A percentile compares a stretch with the other conserved stretches of the same genome.
These are phyloP conservation scores for Gamarada debralockiae DNA, from an alignment of 495 filamentous ascomycete species.

Conservation along the genomic window DNA sequence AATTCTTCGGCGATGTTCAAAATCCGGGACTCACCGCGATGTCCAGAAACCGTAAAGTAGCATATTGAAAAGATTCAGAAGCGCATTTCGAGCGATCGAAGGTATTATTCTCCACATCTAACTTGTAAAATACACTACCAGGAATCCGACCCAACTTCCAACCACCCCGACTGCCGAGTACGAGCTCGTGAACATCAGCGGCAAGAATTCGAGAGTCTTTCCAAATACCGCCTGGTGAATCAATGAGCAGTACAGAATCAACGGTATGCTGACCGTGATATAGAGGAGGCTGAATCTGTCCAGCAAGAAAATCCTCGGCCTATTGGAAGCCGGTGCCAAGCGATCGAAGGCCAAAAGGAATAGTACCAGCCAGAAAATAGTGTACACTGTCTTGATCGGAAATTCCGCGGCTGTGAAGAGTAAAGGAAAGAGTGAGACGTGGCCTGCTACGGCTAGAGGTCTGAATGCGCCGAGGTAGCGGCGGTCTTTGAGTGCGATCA, in stretches of 20 bases:
- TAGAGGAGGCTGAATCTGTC: constrained; percentile 90
- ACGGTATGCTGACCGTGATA: constrained; percentile 78
- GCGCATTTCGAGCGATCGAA: background rate
- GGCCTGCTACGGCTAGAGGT: constrained; percentile 86
- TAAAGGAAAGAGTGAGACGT: constrained; percentile 92
- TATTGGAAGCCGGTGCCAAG: constrained; percentile 74
- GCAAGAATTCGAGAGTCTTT: constrained; percentile 80
- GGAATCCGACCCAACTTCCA: constrained; percentile 93
- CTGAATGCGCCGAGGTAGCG: constrained; percentile 90
- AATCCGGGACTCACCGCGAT: too few relatives aligned
- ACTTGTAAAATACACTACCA: constrained; percentile 82
- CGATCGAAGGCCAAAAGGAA: constrained; percentile 85
- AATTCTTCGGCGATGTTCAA: too few relatives aligned
- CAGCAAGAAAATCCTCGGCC: constrained; percentile 75
- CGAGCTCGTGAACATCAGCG: constrained; percentile 94
- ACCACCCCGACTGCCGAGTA: constrained; percentile 95
- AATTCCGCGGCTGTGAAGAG: constrained; percentile 91
- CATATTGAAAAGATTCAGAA: too few relatives aligned
- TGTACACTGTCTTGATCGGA: constrained; percentile 89
- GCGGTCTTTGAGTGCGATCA: constrained; percentile 89
- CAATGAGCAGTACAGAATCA: constrained; percentile 86
- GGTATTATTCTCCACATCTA: constrained; percentile 18
- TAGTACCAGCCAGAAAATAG: constrained; percentile 82
- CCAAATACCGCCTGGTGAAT: constrained; percentile 81
- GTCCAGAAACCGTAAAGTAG: too few relatives aligned